Evolutionary conservation across 208 protist genomes (phyloP), one percentile per base, ranked within the genome.

Genomic region (Trypanosoma brucei): DNA sequence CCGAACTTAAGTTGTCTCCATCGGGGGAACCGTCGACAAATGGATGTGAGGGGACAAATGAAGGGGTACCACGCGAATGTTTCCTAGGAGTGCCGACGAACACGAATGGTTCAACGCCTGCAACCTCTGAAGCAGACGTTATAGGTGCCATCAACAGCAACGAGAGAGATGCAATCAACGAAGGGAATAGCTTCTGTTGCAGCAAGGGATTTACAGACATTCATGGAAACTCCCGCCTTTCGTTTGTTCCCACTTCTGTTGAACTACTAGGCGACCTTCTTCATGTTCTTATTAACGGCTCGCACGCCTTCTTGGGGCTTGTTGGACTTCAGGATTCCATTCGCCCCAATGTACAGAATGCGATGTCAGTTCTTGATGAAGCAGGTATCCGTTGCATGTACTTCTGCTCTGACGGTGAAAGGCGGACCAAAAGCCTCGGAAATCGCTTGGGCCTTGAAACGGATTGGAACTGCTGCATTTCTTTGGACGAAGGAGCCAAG

Each of bases 401-500:
- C 63, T 97, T 97, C 56, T 92, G 76, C 39, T 52, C 70, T 5
- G 79, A 83, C n/a, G 95, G 86, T 55, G 79, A 93, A 59, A 75
- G 86, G 42, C 84, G 83, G 44, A 96, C 92, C 3, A 95, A 95
- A 62, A 90, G 90, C 45, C 97, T 97, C 60, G 94, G 92, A 22
- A 79, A 79, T 39, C 86, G 92, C 22, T 63, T 98, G 0, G 96
- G 96, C 6, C 71, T 98, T 6, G 88, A 96, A 61, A 97, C 91
- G 37, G 96, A 97, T 66, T 98, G 94, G 93, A 98, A 98, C 78
- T 97, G 91, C 70, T 97, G 93, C 68, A 97, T 98, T 39, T 95
- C 93, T 1, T 71, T 98, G 8, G 84, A 91, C 55, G 78, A 88
- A 55, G 86, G 86, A 11, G 83, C 81, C n/a, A 90, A 92, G 2